Conservation (phyloP, 257 asterid species). For the Capsicum pubescens region DNA sequence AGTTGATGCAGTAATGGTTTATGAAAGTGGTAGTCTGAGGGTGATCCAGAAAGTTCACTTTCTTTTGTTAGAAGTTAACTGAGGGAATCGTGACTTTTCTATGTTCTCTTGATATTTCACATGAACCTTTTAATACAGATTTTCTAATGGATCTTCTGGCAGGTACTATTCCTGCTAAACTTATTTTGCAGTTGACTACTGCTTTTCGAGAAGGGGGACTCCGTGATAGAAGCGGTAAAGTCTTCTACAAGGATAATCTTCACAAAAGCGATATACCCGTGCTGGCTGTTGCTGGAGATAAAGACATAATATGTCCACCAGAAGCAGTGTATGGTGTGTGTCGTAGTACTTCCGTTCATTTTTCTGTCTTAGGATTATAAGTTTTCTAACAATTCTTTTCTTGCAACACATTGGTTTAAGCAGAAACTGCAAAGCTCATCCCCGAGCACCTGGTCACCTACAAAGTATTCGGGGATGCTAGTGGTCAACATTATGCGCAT, state of each 20-base stretch:
- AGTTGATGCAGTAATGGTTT: not conserved
- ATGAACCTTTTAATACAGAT: not conserved
- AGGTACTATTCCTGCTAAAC: constrained; percentile 94
- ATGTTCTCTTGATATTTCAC: constrained; percentile 6
- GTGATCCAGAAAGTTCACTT: constrained; percentile 6
- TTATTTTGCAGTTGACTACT: constrained; percentile 78
- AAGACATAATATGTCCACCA: constrained; percentile 94
- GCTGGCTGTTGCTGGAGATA: constrained; percentile 91
- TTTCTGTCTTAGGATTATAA: not conserved
- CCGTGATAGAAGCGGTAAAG: constrained; percentile 74
- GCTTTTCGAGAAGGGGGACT: constrained; percentile 94
- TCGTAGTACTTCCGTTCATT: not conserved
- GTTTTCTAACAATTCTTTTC: constrained; percentile 20
- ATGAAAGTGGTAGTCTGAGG: not conserved
- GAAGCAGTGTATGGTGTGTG: constrained; percentile 86
- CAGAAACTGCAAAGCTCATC: constrained; percentile 82
- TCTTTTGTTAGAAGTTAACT: not conserved
- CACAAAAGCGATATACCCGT: constrained; percentile 68
- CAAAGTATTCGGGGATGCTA: constrained; percentile 73
- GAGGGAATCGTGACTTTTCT: not conserved
- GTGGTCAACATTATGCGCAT: constrained; percentile 97
- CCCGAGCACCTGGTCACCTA: constrained; percentile 78
- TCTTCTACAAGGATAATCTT: constrained; percentile 83
- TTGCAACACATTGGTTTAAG: constrained; percentile 29
- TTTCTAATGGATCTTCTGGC: constrained; percentile 34